A percentile compares a stretch with the other conserved stretches of the same genome.
phyloP scores from a whole-genome alignment of 306 rosid genomes.

The Dalbergia cochinchinensis region DNA sequence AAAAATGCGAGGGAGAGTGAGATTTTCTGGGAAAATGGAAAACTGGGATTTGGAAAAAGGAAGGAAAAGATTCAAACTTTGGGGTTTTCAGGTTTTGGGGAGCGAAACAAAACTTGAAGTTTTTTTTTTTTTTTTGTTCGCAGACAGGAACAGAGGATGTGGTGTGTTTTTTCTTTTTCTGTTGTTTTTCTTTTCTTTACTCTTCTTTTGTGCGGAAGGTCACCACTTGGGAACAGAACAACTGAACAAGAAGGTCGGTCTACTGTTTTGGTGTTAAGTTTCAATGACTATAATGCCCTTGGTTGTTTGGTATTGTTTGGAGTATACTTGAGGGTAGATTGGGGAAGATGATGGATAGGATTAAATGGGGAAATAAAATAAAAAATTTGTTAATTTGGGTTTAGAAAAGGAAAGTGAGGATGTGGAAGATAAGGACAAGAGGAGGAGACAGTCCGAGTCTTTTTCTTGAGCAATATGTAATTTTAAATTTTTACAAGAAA shows the following conservation, averaged over 20 bases:
- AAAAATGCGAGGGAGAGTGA: conserved; percentile 11
- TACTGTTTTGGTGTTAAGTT: not conserved
- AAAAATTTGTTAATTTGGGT: not conserved
- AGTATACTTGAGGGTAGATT: not conserved
- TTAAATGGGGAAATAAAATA: conserved; percentile 35
- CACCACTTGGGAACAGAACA: conserved; percentile 33
- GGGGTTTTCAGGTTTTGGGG: not conserved
- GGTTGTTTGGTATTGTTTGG: not conserved
- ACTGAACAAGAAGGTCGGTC: conserved; percentile 18
- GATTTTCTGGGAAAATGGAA: not conserved
- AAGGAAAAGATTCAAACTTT: not conserved
- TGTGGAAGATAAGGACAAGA: conserved; percentile 32
- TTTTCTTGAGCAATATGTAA: no score
- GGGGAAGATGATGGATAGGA: not conserved
- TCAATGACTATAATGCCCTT: conserved; percentile 38
- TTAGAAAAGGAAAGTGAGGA: not conserved
- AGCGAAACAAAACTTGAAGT: conserved; percentile 27
- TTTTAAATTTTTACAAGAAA: no score
- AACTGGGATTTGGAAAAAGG: conserved; percentile 10
- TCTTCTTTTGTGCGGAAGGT: conserved; percentile 29
- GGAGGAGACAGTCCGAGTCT: no score
- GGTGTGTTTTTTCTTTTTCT: not conserved
- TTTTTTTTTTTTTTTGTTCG: not conserved
- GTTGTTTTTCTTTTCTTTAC: not conserved
- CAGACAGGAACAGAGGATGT: conserved; percentile 36